Evolutionary conservation across 768 basidiomycete genomes (phyloP), one percentile per base, ranked within the genome.

Genomic region (Leccinum pellstonianum): DNA sequence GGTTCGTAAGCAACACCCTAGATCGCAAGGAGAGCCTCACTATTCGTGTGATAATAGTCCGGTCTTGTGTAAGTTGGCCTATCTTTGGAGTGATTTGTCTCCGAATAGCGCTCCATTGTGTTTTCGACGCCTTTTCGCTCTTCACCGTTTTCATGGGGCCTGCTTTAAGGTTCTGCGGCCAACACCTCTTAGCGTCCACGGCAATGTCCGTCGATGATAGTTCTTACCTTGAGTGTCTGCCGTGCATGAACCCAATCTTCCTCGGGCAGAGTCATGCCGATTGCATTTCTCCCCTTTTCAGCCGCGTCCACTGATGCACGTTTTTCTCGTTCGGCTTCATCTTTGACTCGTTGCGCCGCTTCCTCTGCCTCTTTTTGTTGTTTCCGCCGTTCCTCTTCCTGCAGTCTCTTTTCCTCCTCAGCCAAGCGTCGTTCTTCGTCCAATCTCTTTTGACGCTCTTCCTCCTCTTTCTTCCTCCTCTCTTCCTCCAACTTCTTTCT

Each of bases 61-160:
- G 59, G 58, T 93, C 88, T 62, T 90, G 87, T 5, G 91, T 94
- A 25, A 96, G 73, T 70, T 95, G 93, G 8, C 93, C 93, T 51
- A 96, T 86, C 73, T 90, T 93, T 29, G 91, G 90, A 3, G 86
- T 92, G 52, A 96, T 91, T 66, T 86, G 82, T 49, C 94, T 84
- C 25, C 93, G 86, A 53, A 81, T 78, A 54, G 80, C 81, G 54
- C 80, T 84, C 86, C 90, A 93, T 27, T 79, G 74, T 11, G 85
- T 75, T 70, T 86, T 90, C 58, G 80, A 67, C 5, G 72, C 71
- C 51, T 80, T 77, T 66, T 86, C 72, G 3, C 69, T 71, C 71
- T 93, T 94, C 60, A 94, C 85, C 38, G 73, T 67, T 52, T 78
- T 81, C 78, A 92, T 83, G 25, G 83, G 77, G 35, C 85, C 82